phyloP scores from a whole-genome alignment of 257 asterid species.

The Jacaranda mimosifolia region DNA sequence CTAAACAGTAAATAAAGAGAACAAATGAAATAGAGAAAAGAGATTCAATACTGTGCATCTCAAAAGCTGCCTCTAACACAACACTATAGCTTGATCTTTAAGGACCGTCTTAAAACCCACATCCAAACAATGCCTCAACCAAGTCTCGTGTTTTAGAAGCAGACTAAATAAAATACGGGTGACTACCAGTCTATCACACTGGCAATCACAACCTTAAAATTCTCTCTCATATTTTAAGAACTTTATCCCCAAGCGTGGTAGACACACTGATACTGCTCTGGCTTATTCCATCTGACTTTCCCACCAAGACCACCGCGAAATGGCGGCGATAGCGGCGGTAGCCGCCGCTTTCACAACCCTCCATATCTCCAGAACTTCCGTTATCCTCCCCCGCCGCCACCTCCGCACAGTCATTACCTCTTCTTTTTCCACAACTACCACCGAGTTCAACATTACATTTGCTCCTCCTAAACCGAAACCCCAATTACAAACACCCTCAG shows the following conservation, averaged over 20 bases:
- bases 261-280: slow-evolving; percentile 1
- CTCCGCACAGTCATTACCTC: slow-evolving; percentile 55
- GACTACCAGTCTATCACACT: too few relatives aligned
- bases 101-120: too few relatives aligned
- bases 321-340: slow-evolving; percentile 82
- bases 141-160: too few relatives aligned
- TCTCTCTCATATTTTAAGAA: too few relatives aligned
- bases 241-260: slow-evolving; percentile 5
- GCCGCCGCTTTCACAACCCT: slow-evolving; percentile 65
- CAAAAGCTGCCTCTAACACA: too few relatives aligned
- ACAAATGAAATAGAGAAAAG: too few relatives aligned
- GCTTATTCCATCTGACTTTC: neutral
- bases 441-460: slow-evolving; percentile 73
- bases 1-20: too few relatives aligned
- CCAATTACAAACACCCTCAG: slow-evolving; percentile 32
- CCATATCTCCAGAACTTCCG: slow-evolving; percentile 50
- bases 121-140: too few relatives aligned
- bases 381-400: slow-evolving; percentile 56
- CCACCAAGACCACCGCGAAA: slow-evolving; percentile 41
- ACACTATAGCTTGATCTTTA: too few relatives aligned
- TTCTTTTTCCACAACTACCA: slow-evolving; percentile 57
- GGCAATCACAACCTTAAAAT: too few relatives aligned
- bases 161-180: too few relatives aligned
- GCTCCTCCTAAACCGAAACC: slow-evolving; percentile 70
- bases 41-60: too few relatives aligned